phyloP scores from a whole-genome alignment of 352 stramenopile species.

The Globisporangium parvum region DNA sequence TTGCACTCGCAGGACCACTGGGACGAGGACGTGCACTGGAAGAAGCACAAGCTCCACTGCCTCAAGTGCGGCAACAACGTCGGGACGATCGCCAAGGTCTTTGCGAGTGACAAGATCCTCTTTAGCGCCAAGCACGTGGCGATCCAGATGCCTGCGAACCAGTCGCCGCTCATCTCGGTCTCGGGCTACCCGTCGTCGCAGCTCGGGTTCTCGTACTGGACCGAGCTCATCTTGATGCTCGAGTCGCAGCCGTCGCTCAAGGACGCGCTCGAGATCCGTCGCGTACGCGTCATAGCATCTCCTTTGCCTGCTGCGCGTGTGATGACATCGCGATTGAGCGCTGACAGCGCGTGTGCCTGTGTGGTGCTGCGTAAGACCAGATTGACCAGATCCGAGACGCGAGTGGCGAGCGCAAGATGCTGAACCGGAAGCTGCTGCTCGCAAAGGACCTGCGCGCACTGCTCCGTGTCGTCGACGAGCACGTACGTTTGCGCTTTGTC shows the following conservation, averaged over 20 bases:
- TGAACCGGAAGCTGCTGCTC: constrained; percentile 63
- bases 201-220: constrained; percentile 71
- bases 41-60: constrained; percentile 63
- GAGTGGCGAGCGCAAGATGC: constrained; percentile 34
- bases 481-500: constrained; percentile 22
- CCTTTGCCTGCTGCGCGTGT: neutral
- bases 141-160: constrained; percentile 63
- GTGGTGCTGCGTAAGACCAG: constrained; percentile 8
- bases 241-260: constrained; percentile 67
- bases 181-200: constrained; percentile 73
- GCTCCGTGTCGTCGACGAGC: constrained; percentile 54
- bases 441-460: constrained; percentile 54
- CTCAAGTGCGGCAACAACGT: constrained; percentile 58
- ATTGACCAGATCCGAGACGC: constrained; percentile 59
- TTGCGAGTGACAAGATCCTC: constrained; percentile 62
- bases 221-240: constrained; percentile 69
- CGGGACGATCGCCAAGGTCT: constrained; percentile 53
- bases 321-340: neutral
- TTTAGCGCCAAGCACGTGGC: constrained; percentile 62
- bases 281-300: constrained; percentile 15
- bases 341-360: neutral
- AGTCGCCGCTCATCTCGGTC: constrained; percentile 64
- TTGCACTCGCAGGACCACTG: constrained; percentile 38
- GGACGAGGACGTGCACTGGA: constrained; percentile 33
- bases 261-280: constrained; percentile 51